Percentiles rank a stretch among this genome's conserved stretches.
These are phyloP conservation scores for Kluyveromyces dobzhanskii DNA, from an alignment of 805 yeast species.

Conservation along the genomic window DNA sequence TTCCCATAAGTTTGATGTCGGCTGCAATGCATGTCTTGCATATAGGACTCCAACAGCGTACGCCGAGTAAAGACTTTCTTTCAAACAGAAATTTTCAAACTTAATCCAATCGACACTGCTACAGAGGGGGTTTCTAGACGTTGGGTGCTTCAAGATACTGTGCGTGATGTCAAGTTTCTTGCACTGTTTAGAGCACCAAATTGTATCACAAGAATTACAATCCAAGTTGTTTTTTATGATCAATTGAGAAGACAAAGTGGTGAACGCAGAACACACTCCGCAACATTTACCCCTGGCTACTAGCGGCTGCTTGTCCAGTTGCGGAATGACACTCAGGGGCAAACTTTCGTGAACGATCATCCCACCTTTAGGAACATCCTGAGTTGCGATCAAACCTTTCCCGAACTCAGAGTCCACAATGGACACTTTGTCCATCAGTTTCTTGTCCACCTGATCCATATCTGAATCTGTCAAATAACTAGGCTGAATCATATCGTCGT, in stretches of 20 bases:
- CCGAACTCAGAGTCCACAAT: constrained; percentile 7
- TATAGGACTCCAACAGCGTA: constrained; percentile 54
- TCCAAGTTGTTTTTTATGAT: constrained; percentile 42
- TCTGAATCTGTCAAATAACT: background rate
- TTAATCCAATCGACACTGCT: constrained; percentile 42
- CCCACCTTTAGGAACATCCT: constrained; percentile 39
- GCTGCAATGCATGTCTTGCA: constrained; percentile 31
- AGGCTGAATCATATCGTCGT: constrained; percentile 1
- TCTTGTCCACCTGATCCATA: background rate
- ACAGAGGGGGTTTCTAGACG: constrained; percentile 30
- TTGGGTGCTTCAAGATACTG: constrained; percentile 46
- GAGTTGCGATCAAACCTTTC: constrained; percentile 39
- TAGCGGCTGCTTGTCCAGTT: constrained; percentile 53
- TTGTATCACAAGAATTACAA: constrained; percentile 54
- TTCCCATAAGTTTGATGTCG: constrained; percentile 27
- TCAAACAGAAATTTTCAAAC: constrained; percentile 53
- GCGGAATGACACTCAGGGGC: constrained; percentile 56
- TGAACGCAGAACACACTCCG: constrained; percentile 57
- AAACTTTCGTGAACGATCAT: constrained; percentile 52
- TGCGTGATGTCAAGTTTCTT: constrained; percentile 48
- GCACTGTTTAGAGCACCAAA: constrained; percentile 66
- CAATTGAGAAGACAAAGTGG: constrained; percentile 26
- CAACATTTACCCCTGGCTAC: constrained; percentile 61
- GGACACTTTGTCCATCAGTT: background rate
- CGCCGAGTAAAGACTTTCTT: constrained; percentile 60